Base-by-base conservation (phyloP, 495 filamentous ascomycete genomes). In the Lentithecium fluviatile region DNA sequence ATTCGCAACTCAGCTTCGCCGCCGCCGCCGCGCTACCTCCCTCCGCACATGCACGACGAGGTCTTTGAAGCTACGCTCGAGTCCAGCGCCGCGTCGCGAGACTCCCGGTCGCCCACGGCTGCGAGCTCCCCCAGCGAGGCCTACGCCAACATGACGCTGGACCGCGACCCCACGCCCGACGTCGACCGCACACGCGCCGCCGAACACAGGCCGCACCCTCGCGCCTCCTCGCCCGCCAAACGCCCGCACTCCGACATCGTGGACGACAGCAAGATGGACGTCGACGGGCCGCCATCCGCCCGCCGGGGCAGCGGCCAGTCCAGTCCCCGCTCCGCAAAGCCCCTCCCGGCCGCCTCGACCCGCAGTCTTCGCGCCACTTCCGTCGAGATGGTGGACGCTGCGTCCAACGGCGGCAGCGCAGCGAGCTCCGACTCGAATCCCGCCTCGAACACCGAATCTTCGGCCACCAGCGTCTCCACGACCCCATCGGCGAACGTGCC, bases 51-150 rank as follows among this genome's bases (percentile, higher is more conserved):
- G 43, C 84, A 86, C 68, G 77, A 80, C 66, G 81, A 86, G 70
- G 81, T 85, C 56, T 62, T 59, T 45, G 69, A 69, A 48, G 64
- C 56, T 49, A 74, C 25, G 74, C 82, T 34, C 68, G 77, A 56
- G 66, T 68, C 74, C n/a, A 67, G 66, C 45, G 54, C 23, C 29
- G 50, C 66, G 43, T 56, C 45, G 45, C 52, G 51, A 64, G 64
- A 60, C n/a, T n/a, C n/a, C n/a, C n/a, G n/a, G 60, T 71, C 75
- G 40, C 78, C 78, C 15, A 84, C 79, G 40, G 74, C 77, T 17
- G 80, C 83, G 52, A 88, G 86, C 69, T 88, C 83, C 26, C 86
- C 88, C 13, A 85, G 82, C 67, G 84, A 83, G 62, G 87, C 87
- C 65, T 92, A 85, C 80, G 83, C 87, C 65, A 84, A 83, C 45